These are phyloP conservation scores for Tilletia horrida DNA, from an alignment of 1,284 basidiomycete species.

Conservation along the genomic window DNA sequence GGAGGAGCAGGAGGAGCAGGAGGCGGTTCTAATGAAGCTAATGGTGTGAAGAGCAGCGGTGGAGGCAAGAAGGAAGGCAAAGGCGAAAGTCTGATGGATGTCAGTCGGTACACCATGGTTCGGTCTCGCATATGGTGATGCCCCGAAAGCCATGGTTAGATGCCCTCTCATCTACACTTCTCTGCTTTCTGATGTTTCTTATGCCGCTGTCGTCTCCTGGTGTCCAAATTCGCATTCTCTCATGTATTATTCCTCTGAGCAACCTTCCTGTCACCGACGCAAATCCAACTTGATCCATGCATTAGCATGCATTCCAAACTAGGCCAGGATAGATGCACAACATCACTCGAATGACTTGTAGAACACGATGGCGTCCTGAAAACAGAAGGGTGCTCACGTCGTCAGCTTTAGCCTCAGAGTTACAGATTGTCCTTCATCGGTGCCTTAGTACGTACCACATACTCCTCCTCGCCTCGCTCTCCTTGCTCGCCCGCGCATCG, in stretches of 20 bases:
- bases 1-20: neutral
- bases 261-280: no score
- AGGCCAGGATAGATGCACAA: no score
- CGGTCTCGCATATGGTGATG: constrained; percentile 49
- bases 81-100: constrained; percentile 40
- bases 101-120: constrained; percentile 50
- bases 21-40: neutral
- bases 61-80: constrained; percentile 21
- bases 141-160: no score
- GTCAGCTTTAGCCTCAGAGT: neutral
- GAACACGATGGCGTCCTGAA: constrained; percentile 13
- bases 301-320: no score
- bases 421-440: neutral
- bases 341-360: constrained; percentile 14
- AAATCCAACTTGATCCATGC: no score
- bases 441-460: constrained; percentile 57
- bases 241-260: no score
- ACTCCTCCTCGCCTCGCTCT: constrained; percentile 69
- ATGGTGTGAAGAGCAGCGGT: constrained; percentile 22
- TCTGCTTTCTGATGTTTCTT: no score
- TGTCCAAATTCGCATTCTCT: no score
- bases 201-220: no score
- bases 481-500: constrained; percentile 60
- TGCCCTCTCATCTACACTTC: no score
- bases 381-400: neutral